Base-by-base conservation (phyloP, 2,329 filamentous ascomycete genomes). In the Dryadomyces sulphureus region DNA sequence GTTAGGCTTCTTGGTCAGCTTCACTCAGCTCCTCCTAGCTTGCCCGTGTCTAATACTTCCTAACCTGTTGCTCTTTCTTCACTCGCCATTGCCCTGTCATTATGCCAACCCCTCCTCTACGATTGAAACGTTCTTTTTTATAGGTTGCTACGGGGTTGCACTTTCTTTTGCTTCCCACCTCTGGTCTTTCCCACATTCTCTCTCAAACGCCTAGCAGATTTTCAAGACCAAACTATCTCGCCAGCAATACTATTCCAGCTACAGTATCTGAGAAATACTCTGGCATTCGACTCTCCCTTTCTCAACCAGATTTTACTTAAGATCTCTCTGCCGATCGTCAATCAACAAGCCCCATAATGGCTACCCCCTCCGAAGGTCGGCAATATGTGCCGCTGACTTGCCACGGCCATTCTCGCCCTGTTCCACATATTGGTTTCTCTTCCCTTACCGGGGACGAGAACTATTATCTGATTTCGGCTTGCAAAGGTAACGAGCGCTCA, bases 391-490 rank as follows among this genome's bases (percentile, higher is more conserved):
- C 89, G 47, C 67, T 95, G 61, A 95, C 89, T 54, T 95, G 89
- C 64, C 89, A 95, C 63, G 89, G 89, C 52, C 89, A 95, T 63
- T 94, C 89, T 45, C 79, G 89, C 49, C 89, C 89, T 1, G 88
- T 95, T 45, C 87, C 89, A 7, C 89, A 95, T 62, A 76, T 94
- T 57, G 84, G 79, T 62, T 95, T 95, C 66, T 95, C 89, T 21
- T 77, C 82, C 12, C 72, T 89, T 14, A 77, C 88, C 52, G 82
- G 87, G 58, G 82, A 88, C 54, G 84, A 87, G 52, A 77, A 81
- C 53, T 95, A 92, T 65, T 94, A 92, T 62, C 73, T 95, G 59
- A 89, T 95, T 53, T 94, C 89, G 22, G 88, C 89, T 54, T 92
- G 87, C 71, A 94, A 94, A 72, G 83, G 83, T 86, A 57, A 44